A percentile compares a stretch with the other conserved stretches of the same genome.
Evolutionary conservation across 2,329 filamentous ascomycete genomes (phyloP).

Genomic region (Penicillium sclerotigenum): DNA sequence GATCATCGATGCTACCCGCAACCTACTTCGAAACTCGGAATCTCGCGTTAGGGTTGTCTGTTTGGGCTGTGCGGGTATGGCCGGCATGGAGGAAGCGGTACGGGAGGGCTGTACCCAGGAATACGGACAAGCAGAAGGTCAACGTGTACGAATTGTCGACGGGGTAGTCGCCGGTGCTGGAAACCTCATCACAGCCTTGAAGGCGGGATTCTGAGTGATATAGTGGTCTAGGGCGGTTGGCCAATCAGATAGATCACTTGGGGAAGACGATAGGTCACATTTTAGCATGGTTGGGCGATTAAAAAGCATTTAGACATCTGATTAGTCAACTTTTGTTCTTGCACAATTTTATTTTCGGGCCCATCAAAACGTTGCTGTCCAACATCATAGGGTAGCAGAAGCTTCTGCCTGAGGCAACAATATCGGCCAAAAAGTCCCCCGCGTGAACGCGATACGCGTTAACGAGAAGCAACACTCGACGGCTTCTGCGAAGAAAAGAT

Average conservation of each 20-base stretch:
- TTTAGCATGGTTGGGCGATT: not conserved
- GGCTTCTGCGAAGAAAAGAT: conserved; percentile 32
- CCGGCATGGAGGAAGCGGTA: conserved; percentile 75
- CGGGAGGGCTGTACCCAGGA: conserved; percentile 64
- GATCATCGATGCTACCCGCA: conserved; percentile 67
- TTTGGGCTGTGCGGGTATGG: conserved; percentile 90
- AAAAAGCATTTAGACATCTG: not conserved
- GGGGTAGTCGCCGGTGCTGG: conserved; percentile 51
- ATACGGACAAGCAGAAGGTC: conserved; percentile 58
- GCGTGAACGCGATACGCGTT: conserved; percentile 38
- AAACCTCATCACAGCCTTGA: conserved; percentile 36
- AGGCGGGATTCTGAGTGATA: conserved; percentile 32
- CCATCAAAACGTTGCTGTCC: conserved; percentile 4
- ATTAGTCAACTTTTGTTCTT: not conserved
- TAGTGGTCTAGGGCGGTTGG: not conserved
- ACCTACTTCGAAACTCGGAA: conserved; percentile 53
- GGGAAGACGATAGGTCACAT: not conserved
- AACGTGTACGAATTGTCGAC: conserved; percentile 69
- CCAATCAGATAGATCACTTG: not conserved
- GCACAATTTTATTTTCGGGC: not conserved
- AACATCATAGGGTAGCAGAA: not conserved
- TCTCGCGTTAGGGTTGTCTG: conserved; percentile 65
- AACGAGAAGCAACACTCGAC: conserved; percentile 26
- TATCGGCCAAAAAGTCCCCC: conserved; percentile 29
- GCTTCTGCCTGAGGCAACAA: conserved; percentile 28